Base-by-base conservation (phyloP, 169 alveolate genomes). In the Babesia sp. region DNA sequence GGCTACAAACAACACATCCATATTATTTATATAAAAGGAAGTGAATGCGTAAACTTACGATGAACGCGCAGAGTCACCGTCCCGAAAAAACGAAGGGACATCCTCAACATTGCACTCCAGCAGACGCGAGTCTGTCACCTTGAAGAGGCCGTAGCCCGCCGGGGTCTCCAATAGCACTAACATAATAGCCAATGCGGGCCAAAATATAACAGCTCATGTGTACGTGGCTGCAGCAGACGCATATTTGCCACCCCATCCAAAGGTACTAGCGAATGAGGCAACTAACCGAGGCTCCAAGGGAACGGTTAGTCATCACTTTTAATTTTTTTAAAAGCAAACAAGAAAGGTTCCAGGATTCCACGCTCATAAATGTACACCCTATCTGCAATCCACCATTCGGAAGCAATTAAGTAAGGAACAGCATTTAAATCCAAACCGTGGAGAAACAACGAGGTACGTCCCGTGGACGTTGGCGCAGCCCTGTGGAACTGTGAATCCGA, bases 71-170 rank as follows among this genome's bases (percentile, higher is more conserved):
- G 89, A 90, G 42, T 93, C 96, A n/a, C 95, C 85, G 80, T 83
- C 92, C 69, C 73, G 91, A 79, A 94, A 95, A 70, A 91, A 90
- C 53, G 91, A 83, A 59, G 90, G 80, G 63, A 94, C 92, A 61
- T 90, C 93, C 46, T 91, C 96, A 33, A 87, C 96, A 58, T 87
- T 89, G 81, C 93, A 91, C 72, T 92, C 94, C 29, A 95, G 83
- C 83, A 94, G 88, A 78, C 93, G 95, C 54, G 90, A 93, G 80
- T 96, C 94, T 67, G 94, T 84, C 33, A 97, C 94, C 84, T 93
- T 91, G 89, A 97, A 98, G 36, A 98, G 94, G 63, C 99, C 99
- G 85, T 95, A 97, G 41, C 99, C 99, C 26, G 99, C 99, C 20
- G 99, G 97, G 24, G 99, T 97, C 90, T 98, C 99, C 61, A 97